A percentile compares a stretch with the other conserved stretches of the same genome.
These are phyloP conservation scores for Mycena polygramma DNA, from an alignment of 768 basidiomycete genomes.

Conservation along the genomic window DNA sequence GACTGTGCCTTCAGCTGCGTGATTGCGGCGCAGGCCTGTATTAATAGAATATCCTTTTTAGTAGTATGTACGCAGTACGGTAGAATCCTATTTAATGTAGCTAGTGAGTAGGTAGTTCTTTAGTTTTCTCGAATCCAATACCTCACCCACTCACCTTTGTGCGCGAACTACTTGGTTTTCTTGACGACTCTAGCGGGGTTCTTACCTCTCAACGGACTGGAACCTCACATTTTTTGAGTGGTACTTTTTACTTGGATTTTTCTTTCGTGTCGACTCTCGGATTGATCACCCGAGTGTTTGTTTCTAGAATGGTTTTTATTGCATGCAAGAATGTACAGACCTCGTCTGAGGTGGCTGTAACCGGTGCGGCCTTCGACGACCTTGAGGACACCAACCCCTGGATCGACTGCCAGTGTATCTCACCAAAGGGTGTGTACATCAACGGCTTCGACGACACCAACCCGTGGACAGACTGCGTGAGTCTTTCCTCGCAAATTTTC, in stretches of 20 bases:
- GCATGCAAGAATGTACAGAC: background rate
- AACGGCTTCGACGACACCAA: background rate
- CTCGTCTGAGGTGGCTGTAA: background rate
- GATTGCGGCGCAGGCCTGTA: no score
- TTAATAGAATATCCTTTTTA: no score
- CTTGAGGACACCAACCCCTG: background rate
- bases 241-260: no score
- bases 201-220: background rate
- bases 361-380: background rate
- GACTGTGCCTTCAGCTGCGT: no score
- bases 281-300: background rate
- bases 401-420: no score
- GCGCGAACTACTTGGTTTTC: background rate
- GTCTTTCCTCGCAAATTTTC: background rate
- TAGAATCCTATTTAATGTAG: no score
- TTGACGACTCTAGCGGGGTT: slow-evolving; percentile 1
- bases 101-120: background rate
- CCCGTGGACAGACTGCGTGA: background rate
- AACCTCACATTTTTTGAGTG: slow-evolving; percentile 3
- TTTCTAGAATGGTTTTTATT: background rate
- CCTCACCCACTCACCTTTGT: slow-evolving; percentile 9
- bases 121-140: slow-evolving; percentile 7
- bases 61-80: no score
- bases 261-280: no score
- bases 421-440: background rate